Base-by-base conservation (phyloP, 352 stramenopile genomes). In the Phytophthora meadii region DNA sequence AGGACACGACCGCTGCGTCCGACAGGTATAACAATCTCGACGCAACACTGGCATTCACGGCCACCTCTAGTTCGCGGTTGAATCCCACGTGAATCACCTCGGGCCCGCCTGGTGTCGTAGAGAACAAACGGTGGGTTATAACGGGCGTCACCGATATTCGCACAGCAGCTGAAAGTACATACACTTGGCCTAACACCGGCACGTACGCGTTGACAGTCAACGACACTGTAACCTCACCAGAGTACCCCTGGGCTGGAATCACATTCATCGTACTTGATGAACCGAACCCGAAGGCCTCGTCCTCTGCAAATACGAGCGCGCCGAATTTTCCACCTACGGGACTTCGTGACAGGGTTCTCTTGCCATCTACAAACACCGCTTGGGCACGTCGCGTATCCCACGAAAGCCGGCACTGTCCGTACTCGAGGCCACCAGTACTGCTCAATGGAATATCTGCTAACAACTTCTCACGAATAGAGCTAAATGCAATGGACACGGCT, bases 21-120 rank as follows among this genome's bases (percentile, higher is more conserved):
- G 15, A 11, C 25, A 19, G 24, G 12, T 45, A n/a, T 2, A 27
- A n/a, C 30, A 36, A 19, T 17, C 54, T 44, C 6, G 11, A 48
- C 6, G n/a, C 57, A 9, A 32, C 46, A 9, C 39, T 44, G 5
- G 62, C 53, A 25, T 24, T 55, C 58, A 67, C 58, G 3, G 17
- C 30, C 32, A 72, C 41, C 28, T 50, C 37, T 42, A 72, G 22
- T 37, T 68, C 27, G n/a, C 39, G 50, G 34, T 72, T 72, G 47
- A 65, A 72, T 0, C 65, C 58, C 51, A 65, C 2, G 30, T 60
- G 51, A 28, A 68, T 64, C 37, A 53, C 0, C 22, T 37, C 46
- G 1, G 58, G 65, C 22, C 28, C 65, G 47, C 54, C 60, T 36
- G 45, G 58, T 15, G 22, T 12, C 22, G 41, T 44, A 36, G 65